Percentiles rank a stretch among this genome's conserved stretches.
These are phyloP conservation scores for Asclepias syriaca DNA, from an alignment of 257 asterid species.

Conservation along the genomic window DNA sequence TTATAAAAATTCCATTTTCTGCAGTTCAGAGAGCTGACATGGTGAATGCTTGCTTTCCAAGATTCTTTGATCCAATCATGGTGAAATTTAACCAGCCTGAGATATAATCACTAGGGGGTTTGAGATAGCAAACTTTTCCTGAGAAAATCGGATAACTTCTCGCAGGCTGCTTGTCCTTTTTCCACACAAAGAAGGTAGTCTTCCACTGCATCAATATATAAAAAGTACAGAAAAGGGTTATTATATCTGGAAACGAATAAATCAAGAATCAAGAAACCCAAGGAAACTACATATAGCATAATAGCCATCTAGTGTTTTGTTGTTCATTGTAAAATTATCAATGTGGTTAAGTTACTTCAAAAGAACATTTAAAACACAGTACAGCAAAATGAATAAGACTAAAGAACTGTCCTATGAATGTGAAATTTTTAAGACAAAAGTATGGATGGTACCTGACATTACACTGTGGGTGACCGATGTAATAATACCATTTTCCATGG, in stretches of 20 bases:
- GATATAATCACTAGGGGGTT: conserved; percentile 27
- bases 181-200: conserved; percentile 66
- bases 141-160: conserved; percentile 61
- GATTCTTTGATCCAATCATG: background rate
- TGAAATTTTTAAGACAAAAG: background rate
- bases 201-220: conserved; percentile 41
- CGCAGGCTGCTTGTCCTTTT: conserved; percentile 67
- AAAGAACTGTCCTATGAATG: background rate
- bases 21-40: conserved; percentile 1
- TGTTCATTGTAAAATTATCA: background rate
- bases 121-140: conserved; percentile 58
- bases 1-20: background rate
- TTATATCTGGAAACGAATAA: background rate
- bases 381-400: background rate
- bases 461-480: conserved; percentile 78
- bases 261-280: background rate
- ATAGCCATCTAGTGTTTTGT: background rate
- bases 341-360: background rate
- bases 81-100: conserved; percentile 29
- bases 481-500: conserved; percentile 50
- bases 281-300: background rate
- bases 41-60: background rate
- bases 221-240: background rate
- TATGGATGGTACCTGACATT: conserved; percentile 51
- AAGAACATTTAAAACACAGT: background rate